A percentile compares a stretch with the other conserved stretches of the same genome.
Evolutionary conservation across 2,329 filamentous ascomycete genomes (phyloP).

Genomic region (Penicillium sp.): DNA sequence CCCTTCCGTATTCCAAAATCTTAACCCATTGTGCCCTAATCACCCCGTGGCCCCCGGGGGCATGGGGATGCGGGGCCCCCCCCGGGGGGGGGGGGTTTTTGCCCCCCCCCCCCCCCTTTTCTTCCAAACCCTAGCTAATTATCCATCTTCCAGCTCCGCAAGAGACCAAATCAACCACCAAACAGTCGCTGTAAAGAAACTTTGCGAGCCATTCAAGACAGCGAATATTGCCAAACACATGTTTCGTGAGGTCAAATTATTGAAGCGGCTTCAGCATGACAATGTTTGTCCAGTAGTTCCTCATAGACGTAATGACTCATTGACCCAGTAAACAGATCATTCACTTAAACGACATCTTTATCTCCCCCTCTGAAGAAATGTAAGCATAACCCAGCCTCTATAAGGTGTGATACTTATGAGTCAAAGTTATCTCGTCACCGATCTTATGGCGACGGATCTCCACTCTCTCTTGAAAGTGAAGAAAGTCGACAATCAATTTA

Average conservation of each 20-base stretch:
- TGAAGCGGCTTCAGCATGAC: conserved; percentile 95
- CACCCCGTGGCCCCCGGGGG: too few species aligned
- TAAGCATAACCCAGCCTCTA: conserved; percentile 51
- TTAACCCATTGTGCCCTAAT: too few species aligned
- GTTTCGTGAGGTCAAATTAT: conserved; percentile 92
- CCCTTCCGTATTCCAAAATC: too few species aligned
- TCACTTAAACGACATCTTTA: conserved; percentile 98
- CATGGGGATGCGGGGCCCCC: too few species aligned
- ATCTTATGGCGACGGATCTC: conserved; percentile 92
- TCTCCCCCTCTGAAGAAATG: conserved; percentile 98
- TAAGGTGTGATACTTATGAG: neutral
- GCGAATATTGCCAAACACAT: conserved; percentile 94
- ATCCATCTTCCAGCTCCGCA: conserved; percentile 69
- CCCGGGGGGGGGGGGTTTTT: too few species aligned
- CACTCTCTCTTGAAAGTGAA: conserved; percentile 91
- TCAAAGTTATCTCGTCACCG: conserved; percentile 90
- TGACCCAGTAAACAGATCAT: conserved; percentile 68
- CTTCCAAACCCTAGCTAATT: conserved; percentile 1
- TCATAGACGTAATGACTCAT: neutral
- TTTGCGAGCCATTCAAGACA: conserved; percentile 99
- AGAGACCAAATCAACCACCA: conserved; percentile 95
- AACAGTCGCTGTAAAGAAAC: conserved; percentile 98
- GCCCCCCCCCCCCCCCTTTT: neutral
- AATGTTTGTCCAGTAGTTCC: conserved; percentile 64
- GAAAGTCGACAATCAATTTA: conserved; percentile 97